phyloP scores from a whole-genome alignment of 148 eudicot species.

The Camellia sinensis region DNA sequence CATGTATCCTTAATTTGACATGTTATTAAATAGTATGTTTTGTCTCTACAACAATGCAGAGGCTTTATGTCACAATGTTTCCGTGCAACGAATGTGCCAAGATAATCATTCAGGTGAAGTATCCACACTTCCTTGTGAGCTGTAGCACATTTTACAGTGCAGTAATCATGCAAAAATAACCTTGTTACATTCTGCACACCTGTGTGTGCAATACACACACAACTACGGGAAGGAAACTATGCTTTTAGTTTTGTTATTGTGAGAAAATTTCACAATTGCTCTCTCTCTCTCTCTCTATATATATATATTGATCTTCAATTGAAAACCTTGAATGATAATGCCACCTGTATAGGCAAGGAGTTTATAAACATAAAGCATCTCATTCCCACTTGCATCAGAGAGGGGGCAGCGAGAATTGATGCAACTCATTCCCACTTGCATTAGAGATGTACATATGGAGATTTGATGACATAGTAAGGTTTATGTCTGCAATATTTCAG shows the following conservation, averaged over 20 bases:
- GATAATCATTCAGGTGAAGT: constrained; percentile 79
- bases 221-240: neutral
- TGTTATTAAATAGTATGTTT: neutral
- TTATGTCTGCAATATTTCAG: neutral
- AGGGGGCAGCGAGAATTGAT: neutral
- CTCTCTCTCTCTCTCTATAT: neutral
- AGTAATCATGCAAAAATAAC: neutral
- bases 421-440: neutral
- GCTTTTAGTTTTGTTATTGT: neutral
- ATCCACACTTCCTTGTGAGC: neutral
- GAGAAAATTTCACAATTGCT: neutral
- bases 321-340: neutral
- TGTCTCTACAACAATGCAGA: constrained; percentile 42
- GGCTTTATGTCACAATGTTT: constrained; percentile 93
- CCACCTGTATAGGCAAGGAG: neutral
- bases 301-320: neutral
- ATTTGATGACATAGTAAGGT: neutral
- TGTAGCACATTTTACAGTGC: neutral
- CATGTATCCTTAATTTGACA: neutral
- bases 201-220: neutral
- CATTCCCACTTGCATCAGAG: neutral
- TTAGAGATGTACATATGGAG: neutral
- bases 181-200: neutral
- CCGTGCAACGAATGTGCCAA: constrained; percentile 98
- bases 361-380: neutral